Evolutionary conservation across 2,329 filamentous ascomycete genomes (phyloP).

Genomic region (Fusarium verrucosum): DNA sequence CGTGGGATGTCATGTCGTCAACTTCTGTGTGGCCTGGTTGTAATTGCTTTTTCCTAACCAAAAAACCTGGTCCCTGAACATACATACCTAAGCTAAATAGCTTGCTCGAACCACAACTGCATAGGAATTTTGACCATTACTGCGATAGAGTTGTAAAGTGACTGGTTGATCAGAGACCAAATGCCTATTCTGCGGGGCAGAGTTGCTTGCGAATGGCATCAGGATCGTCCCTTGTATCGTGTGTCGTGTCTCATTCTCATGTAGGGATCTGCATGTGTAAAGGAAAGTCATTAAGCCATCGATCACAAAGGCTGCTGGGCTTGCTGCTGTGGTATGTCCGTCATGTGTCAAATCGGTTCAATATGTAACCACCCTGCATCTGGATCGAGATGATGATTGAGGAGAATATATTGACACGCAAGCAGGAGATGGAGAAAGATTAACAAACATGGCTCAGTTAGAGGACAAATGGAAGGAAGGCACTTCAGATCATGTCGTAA

Average conservation of each 20-base stretch:
- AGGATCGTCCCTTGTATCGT: slow-evolving; percentile 9
- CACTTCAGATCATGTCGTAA: background rate
- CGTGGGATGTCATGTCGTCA: slow-evolving; percentile 5
- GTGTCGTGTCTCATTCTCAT: background rate
- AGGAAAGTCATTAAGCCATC: background rate
- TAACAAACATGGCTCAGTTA: background rate
- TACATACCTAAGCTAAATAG: background rate
- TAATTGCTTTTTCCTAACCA: slow-evolving; percentile 1
- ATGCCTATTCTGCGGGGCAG: background rate
- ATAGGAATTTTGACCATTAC: background rate
- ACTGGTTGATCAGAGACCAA: slow-evolving; percentile 8
- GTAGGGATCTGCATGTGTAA: background rate
- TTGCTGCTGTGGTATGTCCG: background rate
- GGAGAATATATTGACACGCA: background rate
- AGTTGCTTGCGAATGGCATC: slow-evolving; percentile 2
- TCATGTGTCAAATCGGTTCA: background rate
- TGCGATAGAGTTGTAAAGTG: background rate
- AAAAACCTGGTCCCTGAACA: background rate
- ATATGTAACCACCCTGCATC: slow-evolving; percentile 1
- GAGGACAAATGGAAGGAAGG: background rate
- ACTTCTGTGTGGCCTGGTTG: background rate
- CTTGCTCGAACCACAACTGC: slow-evolving; percentile 1
- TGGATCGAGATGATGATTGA: slow-evolving; percentile 13
- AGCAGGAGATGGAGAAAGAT: background rate
- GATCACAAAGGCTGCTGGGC: background rate